Evolutionary conservation across 768 basidiomycete genomes (phyloP), one percentile per base, ranked within the genome.

Genomic region (Boletus bicolor): DNA sequence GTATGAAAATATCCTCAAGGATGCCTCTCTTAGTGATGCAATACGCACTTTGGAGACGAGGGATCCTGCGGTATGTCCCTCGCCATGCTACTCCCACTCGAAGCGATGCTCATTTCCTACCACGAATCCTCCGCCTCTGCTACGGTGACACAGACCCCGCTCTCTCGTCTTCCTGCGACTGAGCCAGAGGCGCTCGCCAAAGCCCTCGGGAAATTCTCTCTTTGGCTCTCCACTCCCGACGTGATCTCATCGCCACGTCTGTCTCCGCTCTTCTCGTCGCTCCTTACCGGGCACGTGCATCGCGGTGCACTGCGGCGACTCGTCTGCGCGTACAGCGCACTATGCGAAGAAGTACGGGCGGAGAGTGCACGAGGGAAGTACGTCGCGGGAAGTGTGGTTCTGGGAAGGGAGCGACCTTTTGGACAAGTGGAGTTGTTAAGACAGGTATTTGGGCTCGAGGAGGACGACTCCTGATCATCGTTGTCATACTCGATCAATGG

Each of bases 301-400:
- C 85, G 84, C 10, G 80, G 81, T 17, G 91, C 90, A 1, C 74
- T 98, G 56, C 74, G 75, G 35, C 78, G 85, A 12, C 74, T 98
- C 56, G 87, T 82, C 2, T 71, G 70, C 32, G 83, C 86, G 3
- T 99, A 98, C 72, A 79, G 75, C 9, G 67, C 76, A 58, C 73
- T 98, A 3, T 94, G 89, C 68, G 86, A 86, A 44, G 83, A 86
- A 53, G 89, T 98, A 15, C 80, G 82, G 65, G 83, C 82, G 51
- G 81, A 82, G 69, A 92, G 92, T 59, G 59, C 49, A 28, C 57
- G 45, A 12, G 68, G 58, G 5, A 80, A 78, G 69, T 99, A 98
- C 65, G 94, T 98, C 73, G 95, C 94, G n/a, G 90, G 85, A 15
- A 80, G 85, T 56, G 94, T 93, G 21, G 68, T 96, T 54, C 72